Evolutionary conservation across 176 grass and related monocot genomes (phyloP).

Genomic region (Triticum timopheevii): DNA sequence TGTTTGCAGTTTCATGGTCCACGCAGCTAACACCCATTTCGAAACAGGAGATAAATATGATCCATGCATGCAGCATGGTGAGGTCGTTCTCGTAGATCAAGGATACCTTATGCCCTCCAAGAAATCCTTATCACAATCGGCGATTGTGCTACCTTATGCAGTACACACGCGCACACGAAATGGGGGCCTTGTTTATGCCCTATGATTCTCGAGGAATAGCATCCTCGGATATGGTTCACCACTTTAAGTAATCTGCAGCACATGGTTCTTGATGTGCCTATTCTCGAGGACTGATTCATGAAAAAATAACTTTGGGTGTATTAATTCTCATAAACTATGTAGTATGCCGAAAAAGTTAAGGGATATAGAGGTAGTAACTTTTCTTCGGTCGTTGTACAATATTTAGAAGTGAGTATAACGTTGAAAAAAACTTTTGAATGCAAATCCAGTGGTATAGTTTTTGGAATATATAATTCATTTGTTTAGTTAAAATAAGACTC

Average conservation of each 20-base stretch:
- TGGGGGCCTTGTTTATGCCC: conserved; percentile 13
- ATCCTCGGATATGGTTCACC: conserved; percentile 50
- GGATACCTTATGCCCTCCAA: conserved; percentile 35
- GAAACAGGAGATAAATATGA: neutral
- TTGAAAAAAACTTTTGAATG: neutral
- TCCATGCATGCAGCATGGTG: neutral
- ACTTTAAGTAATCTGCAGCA: conserved; percentile 13
- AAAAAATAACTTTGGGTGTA: neutral
- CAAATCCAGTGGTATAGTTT: neutral
- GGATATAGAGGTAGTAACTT: neutral
- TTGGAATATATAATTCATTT: neutral
- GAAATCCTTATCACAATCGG: conserved; percentile 31
- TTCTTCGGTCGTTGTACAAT: neutral
- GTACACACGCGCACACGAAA: neutral
- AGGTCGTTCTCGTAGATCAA: conserved; percentile 18
- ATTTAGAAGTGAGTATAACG: neutral
- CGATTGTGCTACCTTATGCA: conserved; percentile 17
- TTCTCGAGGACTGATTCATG: conserved; percentile 21
- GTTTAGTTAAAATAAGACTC: no score
- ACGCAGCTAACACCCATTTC: neutral
- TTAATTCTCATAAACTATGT: neutral
- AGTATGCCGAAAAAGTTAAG: neutral
- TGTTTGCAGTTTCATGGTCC: neutral
- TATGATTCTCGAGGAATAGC: conserved; percentile 38
- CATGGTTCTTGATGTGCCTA: conserved; percentile 37